These are phyloP conservation scores for Ceriops tagal DNA, from an alignment of 345 rosid genomes.

Conservation along the genomic window DNA sequence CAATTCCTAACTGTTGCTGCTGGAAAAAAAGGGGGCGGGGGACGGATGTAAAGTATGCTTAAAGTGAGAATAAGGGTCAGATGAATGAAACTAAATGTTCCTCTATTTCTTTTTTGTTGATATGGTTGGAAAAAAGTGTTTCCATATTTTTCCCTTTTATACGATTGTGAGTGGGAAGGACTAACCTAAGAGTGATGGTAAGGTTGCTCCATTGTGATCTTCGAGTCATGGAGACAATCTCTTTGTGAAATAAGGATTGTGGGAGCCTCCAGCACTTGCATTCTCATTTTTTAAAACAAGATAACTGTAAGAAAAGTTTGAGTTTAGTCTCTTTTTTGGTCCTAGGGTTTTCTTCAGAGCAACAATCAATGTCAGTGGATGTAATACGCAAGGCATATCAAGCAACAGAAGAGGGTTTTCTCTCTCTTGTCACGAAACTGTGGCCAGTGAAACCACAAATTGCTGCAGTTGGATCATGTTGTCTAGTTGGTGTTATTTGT, in stretches of 20 bases:
- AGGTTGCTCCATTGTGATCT: too few relatives aligned
- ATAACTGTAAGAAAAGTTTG: constrained; percentile 9
- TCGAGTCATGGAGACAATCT: too few relatives aligned
- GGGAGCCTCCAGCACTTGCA: background rate
- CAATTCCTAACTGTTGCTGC: background rate
- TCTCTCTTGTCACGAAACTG: constrained; percentile 57
- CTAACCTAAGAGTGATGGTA: too few relatives aligned
- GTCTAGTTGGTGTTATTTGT: constrained; percentile 71
- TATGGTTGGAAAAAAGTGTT: too few relatives aligned
- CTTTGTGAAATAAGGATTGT: too few relatives aligned
- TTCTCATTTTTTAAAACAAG: background rate
- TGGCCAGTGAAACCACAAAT: constrained; percentile 73
- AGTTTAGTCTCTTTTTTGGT: constrained; percentile 2
- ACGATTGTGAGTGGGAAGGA: too few relatives aligned
- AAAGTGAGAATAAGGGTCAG: background rate
- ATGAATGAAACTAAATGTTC: background rate
- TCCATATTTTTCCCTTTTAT: too few relatives aligned
- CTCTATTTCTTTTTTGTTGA: too few relatives aligned
- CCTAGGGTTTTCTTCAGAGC: constrained; percentile 70
- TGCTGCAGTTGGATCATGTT: constrained; percentile 89
- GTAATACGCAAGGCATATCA: constrained; percentile 73
- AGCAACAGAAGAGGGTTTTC: constrained; percentile 84
- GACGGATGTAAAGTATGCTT: background rate
- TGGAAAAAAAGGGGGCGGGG: background rate
- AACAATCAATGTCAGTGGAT: constrained; percentile 65